Base-by-base conservation (phyloP, 257 asterid species). In the Capsicum pubescens region DNA sequence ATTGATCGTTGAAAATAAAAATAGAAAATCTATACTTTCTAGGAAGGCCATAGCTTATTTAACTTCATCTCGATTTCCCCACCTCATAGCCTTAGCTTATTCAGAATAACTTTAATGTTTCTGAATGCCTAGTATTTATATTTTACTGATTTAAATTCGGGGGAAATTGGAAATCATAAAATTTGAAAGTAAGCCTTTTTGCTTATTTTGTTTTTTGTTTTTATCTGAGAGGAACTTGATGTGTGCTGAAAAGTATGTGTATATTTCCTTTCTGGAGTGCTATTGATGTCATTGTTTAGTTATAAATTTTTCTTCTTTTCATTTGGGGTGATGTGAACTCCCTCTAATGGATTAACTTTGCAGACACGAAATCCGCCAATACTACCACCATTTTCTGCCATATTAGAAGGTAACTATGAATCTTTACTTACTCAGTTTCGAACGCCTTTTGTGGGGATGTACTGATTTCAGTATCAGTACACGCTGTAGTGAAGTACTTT, bases 351-450 rank as follows among this genome's bases (percentile, higher is more conserved):
- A 70, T 10, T 48, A 32, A 82, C 79, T 86, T 52, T 78, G 85
- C 97, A 95, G 99, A 94, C 97, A 44, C 95, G 98, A 80, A 85
- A 86, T 81, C 97, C 99, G 82, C 97, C 96, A 39, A 88, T 95
- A 86, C 92, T 95, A 64, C 98, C 99, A 82, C 93, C 97, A 46
- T 95, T 95, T 91, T 87, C 95, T 89, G 92, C 91, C 84, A 83
- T 95, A 84, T 85, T 92, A 15, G 88, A 89, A 90, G 98, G 99
- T 95, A 91, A 81, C 39, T 71, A 46, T 71, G 79, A n/a, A 46
- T 48, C 79, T 46, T 71, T 71, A 10, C 58, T 44, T 71, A 11
- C n/a, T 71, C 58, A 46, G 58, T 71, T 71, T 71, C 3, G 3
- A 17, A 46, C 4, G 17, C 39, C 17, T 46, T 48, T 71, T 39